Evolutionary conservation across 331 rosid genomes (phyloP).

Genomic region (Ulmus americana): DNA sequence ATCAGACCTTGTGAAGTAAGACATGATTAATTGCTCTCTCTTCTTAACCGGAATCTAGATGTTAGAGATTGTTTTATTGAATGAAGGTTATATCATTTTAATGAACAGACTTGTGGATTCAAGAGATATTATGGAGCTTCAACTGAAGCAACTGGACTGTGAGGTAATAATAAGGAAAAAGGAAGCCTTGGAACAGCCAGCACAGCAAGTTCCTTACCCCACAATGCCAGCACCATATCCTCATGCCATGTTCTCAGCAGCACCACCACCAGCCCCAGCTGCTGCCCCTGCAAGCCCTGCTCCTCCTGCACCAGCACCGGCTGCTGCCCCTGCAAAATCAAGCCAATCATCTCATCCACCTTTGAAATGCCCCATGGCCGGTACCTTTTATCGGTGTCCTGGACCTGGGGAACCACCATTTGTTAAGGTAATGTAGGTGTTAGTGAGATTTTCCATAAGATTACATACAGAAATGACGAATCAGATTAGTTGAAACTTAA

Average conservation of each 20-base stretch:
- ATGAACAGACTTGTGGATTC: conserved; percentile 78
- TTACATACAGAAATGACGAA: neutral
- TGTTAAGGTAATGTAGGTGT: conserved; percentile 51
- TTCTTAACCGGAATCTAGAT: neutral
- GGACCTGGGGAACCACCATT: conserved; percentile 82
- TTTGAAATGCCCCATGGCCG: conserved; percentile 87
- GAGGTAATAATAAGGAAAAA: conserved; percentile 70
- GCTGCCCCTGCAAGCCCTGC: conserved; percentile 25
- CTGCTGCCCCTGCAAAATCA: conserved; percentile 47
- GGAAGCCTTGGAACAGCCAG: conserved; percentile 59
- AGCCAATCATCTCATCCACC: conserved; percentile 62
- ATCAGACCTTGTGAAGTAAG: conserved; percentile 80
- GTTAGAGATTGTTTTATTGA: conserved; percentile 5
- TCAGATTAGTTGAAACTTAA: neutral
- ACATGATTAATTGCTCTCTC: neutral
- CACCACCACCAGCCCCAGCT: conserved; percentile 38
- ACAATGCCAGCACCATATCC: conserved; percentile 23
- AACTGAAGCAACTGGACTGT: conserved; percentile 66
- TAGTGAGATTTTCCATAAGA: neutral
- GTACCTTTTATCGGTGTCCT: conserved; percentile 71
- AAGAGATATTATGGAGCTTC: conserved; percentile 75
- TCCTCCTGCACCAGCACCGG: conserved; percentile 28
- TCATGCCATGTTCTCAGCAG: conserved; percentile 30
- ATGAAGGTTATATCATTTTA: conserved; percentile 18
- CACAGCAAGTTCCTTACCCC: conserved; percentile 27